Evolutionary conservation across 2,329 filamentous ascomycete species (phyloP), one percentile per base, ranked within the genome.

Genomic region (Talaromyces marneffei): DNA sequence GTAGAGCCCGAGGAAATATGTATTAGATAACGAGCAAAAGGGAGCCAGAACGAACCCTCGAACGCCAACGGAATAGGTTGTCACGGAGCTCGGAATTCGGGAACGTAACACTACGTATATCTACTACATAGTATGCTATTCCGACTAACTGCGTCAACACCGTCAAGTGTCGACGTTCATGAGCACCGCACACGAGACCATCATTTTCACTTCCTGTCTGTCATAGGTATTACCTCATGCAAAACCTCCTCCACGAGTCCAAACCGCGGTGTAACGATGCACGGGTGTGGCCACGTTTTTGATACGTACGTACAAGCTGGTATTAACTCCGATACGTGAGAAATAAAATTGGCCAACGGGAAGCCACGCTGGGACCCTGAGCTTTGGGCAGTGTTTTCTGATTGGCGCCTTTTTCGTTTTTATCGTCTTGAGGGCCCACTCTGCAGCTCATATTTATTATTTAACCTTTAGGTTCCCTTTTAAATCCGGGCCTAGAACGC

Each of bases 281-380:
- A 46, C 33, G 33, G n/a, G 46, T 53, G n/a, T n/a, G n/a, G n/a
- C 52, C 52, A 55, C 52, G 52, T 55, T 52, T 52, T 18, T 20
- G n/a, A 33, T 52, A 35, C 48, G 29, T 3, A 10, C 46, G 12
- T 33, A n/a, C n/a, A n/a, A n/a, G n/a, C n/a, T n/a, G 29, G 29
- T 52, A 52, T 31, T 31, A 52, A 52, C 48, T 33, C 48, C 48
- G 48, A 52, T 52, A 52, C n/a, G n/a, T 23, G 27, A 18, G 27
- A 31, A 31, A 18, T 18, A 31, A 29, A 50, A 29, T n/a, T 52
- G 48, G 10, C 48, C 29, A 52, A 52, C n/a, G 29, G 29, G 29
- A 35, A 33, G 48, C 48, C 10, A 52, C n/a, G 10, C 48, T 16
- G 29, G 4, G 29, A 52, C 48, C 48, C 29, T 35, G 48, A 16